Percentiles rank a stretch among this genome's conserved stretches.
These are phyloP conservation scores for Durio zibethinus DNA, from an alignment of 345 rosid genomes.

Conservation along the genomic window DNA sequence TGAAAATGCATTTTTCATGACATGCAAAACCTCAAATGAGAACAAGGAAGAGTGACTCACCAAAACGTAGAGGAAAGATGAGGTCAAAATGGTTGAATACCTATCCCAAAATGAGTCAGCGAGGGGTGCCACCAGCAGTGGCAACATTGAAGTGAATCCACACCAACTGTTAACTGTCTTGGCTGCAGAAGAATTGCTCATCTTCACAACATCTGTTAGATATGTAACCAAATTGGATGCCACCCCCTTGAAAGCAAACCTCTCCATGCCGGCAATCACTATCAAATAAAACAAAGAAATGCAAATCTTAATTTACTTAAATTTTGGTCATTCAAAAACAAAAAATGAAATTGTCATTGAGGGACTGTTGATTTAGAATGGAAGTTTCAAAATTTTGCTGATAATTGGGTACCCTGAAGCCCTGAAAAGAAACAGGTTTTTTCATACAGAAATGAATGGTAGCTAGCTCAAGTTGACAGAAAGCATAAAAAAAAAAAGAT, in stretches of 20 bases:
- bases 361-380: neutral
- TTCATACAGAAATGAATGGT: neutral
- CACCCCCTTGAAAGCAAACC: constrained; percentile 97
- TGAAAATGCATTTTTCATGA: neutral
- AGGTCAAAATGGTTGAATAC: constrained; percentile 64
- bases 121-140: constrained; percentile 73
- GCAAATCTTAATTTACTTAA: neutral
- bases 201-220: constrained; percentile 69
- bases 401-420: neutral
- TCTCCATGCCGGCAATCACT: constrained; percentile 86
- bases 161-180: constrained; percentile 84
- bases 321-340: neutral
- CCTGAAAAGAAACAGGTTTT: neutral
- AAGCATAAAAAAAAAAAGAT: neutral
- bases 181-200: constrained; percentile 89
- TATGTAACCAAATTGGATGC: constrained; percentile 88
- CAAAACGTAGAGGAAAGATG: constrained; percentile 68
- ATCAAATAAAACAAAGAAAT: neutral
- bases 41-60: constrained; percentile 33
- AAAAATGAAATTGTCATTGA: neutral
- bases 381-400: neutral
- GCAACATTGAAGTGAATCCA: constrained; percentile 85
- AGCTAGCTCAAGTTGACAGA: neutral
- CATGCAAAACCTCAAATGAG: neutral
- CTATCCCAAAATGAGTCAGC: constrained; percentile 85